Evolutionary conservation across 345 rosid species (phyloP).

Genomic region (Gossypium raimondii): DNA sequence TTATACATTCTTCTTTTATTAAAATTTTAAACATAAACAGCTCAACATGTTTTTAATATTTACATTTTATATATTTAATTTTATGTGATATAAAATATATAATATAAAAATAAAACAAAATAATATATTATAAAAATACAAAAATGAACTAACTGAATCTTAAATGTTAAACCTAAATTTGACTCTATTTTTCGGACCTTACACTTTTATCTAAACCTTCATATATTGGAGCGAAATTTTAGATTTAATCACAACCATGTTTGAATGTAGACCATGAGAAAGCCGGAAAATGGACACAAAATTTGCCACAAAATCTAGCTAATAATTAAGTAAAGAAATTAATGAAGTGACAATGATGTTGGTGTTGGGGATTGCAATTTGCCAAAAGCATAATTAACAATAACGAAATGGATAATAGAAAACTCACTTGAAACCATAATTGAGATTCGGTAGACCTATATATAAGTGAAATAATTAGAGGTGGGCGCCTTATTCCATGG

Average conservation of each 20-base stretch:
- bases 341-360: neutral
- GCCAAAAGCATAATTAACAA: neutral
- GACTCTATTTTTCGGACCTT: no score
- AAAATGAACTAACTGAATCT: no score
- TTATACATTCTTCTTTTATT: no score
- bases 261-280: neutral
- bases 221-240: no score
- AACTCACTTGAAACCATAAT: conserved; percentile 3
- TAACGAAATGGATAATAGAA: neutral
- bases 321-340: neutral
- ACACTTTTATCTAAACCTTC: neutral
- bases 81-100: no score
- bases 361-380: neutral
- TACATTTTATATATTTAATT: no score
- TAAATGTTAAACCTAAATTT: no score
- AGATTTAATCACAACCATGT: neutral
- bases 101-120: no score
- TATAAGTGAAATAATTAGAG: neutral
- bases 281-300: neutral
- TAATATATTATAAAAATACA: no score
- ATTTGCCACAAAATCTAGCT: neutral
- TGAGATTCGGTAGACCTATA: neutral
- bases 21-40: no score
- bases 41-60: no score
- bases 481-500: conserved; percentile 5